phyloP scores from a whole-genome alignment of 2,329 filamentous ascomycete species.

The Colletotrichum lentis region DNA sequence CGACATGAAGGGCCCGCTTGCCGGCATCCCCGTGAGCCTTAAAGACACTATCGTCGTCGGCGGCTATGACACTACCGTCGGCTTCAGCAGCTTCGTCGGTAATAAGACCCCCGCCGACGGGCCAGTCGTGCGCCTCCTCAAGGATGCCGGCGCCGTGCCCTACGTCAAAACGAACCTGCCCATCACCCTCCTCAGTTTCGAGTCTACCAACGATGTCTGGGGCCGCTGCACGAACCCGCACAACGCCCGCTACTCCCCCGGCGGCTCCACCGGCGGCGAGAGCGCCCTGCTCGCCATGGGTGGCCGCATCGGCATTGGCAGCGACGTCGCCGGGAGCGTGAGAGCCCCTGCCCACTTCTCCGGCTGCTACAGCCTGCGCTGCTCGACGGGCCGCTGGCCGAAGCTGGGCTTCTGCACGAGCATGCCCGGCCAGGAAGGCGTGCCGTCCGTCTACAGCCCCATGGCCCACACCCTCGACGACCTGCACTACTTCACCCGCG shows the following conservation, averaged over 20 bases:
- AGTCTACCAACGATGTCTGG: constrained; percentile 82
- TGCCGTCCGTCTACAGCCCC: constrained; percentile 87
- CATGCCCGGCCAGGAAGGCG: constrained; percentile 92
- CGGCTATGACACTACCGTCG: constrained; percentile 84
- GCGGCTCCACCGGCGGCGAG: constrained; percentile 89
- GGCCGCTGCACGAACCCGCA: constrained; percentile 84
- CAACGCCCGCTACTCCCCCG: constrained; percentile 83
- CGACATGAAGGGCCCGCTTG: constrained; percentile 82
- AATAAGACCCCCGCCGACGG: constrained; percentile 75
- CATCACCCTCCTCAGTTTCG: constrained; percentile 85
- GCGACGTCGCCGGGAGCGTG: constrained; percentile 90
- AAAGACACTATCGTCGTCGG: constrained; percentile 83
- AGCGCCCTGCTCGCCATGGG: constrained; percentile 81
- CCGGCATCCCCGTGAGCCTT: constrained; percentile 85
- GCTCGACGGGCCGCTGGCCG: constrained; percentile 89
- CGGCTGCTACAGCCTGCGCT: constrained; percentile 86
- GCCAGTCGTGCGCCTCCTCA: constrained; percentile 76
- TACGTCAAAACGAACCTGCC: constrained; percentile 94
- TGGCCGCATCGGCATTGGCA: constrained; percentile 87
- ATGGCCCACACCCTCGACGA: constrained; percentile 90
- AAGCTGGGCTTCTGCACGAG: constrained; percentile 84
- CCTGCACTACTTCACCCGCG: constrained; percentile 82
- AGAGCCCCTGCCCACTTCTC: constrained; percentile 88
- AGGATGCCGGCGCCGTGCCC: constrained; percentile 86
- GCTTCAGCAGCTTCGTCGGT: constrained; percentile 76